Conservation (phyloP, 2,329 filamentous ascomycete species). For the Ascochyta clinopodiicola region DNA sequence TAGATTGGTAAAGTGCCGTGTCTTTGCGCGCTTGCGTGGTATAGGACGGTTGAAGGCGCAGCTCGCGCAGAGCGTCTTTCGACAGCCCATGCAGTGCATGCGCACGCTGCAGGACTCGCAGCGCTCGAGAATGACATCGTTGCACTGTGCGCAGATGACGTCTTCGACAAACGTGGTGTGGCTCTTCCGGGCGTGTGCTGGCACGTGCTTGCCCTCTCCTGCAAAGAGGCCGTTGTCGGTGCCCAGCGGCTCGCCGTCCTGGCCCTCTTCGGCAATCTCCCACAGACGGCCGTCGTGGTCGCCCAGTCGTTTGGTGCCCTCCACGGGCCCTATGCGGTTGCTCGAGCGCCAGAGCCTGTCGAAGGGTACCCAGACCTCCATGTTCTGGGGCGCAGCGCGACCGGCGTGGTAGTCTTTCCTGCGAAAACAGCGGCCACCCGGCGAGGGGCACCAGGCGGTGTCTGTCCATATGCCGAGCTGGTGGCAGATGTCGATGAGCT, state of each 20-base stretch:
- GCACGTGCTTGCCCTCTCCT: constrained; percentile 61
- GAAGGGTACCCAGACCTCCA: constrained; percentile 68
- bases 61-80: constrained; percentile 65
- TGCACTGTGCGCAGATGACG: constrained; percentile 62
- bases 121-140: constrained; percentile 60
- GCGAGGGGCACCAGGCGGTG: constrained; percentile 66
- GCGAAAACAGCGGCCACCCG: constrained; percentile 62
- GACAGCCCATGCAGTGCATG: constrained; percentile 67
- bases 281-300: constrained; percentile 60
- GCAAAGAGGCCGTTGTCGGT: constrained; percentile 52
- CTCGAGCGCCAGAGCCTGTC: constrained; percentile 65
- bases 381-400: constrained; percentile 60
- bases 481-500: constrained; percentile 65
- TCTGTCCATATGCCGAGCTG: constrained; percentile 67
- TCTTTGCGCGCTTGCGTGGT: constrained; percentile 50
- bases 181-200: constrained; percentile 61
- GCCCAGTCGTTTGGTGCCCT: constrained; percentile 38
- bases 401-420: constrained; percentile 64
- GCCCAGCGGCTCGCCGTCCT: constrained; percentile 62
- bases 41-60: constrained; percentile 64
- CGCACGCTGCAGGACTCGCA: constrained; percentile 67
- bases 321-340: constrained; percentile 61
- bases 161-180: constrained; percentile 61
- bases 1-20: constrained; percentile 46
- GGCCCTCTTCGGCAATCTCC: constrained; percentile 62